Evolutionary conservation across 2,329 filamentous ascomycete genomes (phyloP).

Genomic region (Penicillium glabrum): DNA sequence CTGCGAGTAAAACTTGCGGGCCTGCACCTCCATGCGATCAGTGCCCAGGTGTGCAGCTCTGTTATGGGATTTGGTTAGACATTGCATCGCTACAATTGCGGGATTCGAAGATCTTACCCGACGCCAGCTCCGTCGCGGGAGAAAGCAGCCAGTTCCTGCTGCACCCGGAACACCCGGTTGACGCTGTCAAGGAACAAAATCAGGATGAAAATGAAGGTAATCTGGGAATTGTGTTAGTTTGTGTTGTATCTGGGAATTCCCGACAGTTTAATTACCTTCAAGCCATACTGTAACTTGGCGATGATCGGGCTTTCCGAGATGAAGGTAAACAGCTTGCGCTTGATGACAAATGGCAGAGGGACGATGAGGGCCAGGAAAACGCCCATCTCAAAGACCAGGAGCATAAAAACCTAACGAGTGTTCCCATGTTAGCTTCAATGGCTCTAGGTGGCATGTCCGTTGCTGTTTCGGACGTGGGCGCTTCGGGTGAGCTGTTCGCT

Average conservation of each 20-base stretch:
- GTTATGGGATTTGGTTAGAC: constrained; percentile 21
- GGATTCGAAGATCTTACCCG: constrained; percentile 46
- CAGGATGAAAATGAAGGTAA: constrained; percentile 98
- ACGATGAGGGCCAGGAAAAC: constrained; percentile 58
- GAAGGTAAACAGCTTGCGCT: constrained; percentile 90
- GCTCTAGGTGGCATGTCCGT: neutral
- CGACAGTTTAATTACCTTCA: constrained; percentile 63
- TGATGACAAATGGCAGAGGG: constrained; percentile 82
- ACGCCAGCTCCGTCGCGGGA: constrained; percentile 59
- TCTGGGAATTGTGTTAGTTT: constrained; percentile 49
- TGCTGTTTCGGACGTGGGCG: neutral
- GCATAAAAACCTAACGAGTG: constrained; percentile 47
- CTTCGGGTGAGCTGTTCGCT: constrained; percentile 5
- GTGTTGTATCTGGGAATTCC: neutral
- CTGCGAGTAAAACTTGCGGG: constrained; percentile 99
- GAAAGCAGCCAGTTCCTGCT: constrained; percentile 77
- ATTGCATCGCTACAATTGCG: neutral
- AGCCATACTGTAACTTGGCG: constrained; percentile 92
- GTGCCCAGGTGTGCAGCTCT: constrained; percentile 76
- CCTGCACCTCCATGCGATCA: constrained; percentile 97
- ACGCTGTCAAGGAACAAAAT: constrained; percentile 98
- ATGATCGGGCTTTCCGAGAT: constrained; percentile 84
- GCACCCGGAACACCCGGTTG: constrained; percentile 92
- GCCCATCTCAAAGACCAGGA: constrained; percentile 51
- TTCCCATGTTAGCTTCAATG: constrained; percentile 7